Percentiles rank a stretch among this genome's conserved stretches.
phyloP scores from a whole-genome alignment of 2,329 filamentous ascomycete genomes.

The Hirsutella minnesotensis region DNA sequence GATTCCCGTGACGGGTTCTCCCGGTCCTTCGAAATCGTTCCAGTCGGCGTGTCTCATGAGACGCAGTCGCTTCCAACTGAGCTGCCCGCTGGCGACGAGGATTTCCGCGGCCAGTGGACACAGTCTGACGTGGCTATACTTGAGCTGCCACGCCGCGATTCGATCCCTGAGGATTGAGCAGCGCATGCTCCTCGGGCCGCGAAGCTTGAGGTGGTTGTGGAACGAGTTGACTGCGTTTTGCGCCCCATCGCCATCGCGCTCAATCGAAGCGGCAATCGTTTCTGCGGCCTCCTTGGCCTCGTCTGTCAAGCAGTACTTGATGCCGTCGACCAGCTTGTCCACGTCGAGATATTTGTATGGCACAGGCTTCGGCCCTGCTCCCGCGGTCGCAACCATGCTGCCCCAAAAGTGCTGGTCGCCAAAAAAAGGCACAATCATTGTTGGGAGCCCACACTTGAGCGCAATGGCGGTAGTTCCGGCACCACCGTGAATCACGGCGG shows the following conservation, averaged over 20 bases:
- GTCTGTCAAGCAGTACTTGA: slow-evolving; percentile 52
- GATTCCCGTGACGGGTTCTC: slow-evolving; percentile 58
- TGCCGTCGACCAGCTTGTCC: slow-evolving; percentile 57
- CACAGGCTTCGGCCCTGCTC: slow-evolving; percentile 53
- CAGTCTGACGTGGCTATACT: slow-evolving; percentile 46
- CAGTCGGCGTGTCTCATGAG: slow-evolving; percentile 58
- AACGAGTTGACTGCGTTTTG: slow-evolving; percentile 58
- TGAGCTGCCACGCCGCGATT: slow-evolving; percentile 55
- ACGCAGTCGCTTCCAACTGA: slow-evolving; percentile 51
- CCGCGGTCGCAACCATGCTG: slow-evolving; percentile 49
- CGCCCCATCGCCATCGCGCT: slow-evolving; percentile 53
- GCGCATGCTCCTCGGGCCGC: slow-evolving; percentile 42
- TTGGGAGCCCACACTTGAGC: slow-evolving; percentile 58
- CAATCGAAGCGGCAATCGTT: slow-evolving; percentile 50
- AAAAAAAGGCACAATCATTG: slow-evolving; percentile 70
- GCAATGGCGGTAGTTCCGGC: slow-evolving; percentile 67
- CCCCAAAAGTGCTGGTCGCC: slow-evolving; percentile 75
- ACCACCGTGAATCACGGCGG: slow-evolving; percentile 65
- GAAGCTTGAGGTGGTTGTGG: slow-evolving; percentile 45
- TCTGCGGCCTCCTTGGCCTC: slow-evolving; percentile 46
- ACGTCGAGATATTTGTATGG: slow-evolving; percentile 55
- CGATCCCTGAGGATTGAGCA: slow-evolving; percentile 54
- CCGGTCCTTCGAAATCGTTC: slow-evolving; percentile 67
- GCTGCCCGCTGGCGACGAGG: slow-evolving; percentile 45
- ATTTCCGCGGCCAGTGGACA: slow-evolving; percentile 54